Percentiles rank a stretch among this genome's conserved stretches.
These are phyloP conservation scores for Neofusicoccum umdonicola DNA, from an alignment of 2,329 filamentous ascomycete species.

Conservation along the genomic window DNA sequence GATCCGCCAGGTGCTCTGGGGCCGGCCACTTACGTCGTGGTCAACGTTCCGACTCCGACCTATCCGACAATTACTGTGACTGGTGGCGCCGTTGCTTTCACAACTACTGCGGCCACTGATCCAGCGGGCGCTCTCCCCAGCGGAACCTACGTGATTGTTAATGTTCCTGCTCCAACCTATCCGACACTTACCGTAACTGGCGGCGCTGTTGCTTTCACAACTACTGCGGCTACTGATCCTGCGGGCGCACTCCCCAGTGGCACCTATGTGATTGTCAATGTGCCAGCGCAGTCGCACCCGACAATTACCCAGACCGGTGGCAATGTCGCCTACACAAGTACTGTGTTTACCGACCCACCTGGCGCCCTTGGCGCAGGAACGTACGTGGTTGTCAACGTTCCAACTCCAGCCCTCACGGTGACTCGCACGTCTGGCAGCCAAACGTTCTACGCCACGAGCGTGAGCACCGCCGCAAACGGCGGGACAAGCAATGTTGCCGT, in stretches of 20 bases:
- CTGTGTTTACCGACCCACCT: neutral
- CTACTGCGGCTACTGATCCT: neutral
- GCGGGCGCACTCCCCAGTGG: neutral
- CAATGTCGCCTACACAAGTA: neutral
- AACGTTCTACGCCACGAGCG: neutral
- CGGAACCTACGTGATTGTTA: neutral
- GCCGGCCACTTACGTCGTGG: neutral
- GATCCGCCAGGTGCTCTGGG: no score
- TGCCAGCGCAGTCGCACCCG: neutral
- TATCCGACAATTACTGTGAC: no score
- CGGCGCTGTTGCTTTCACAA: neutral
- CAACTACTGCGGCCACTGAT: no score
- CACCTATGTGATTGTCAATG: neutral
- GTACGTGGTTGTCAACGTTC: neutral
- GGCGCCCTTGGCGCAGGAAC: neutral
- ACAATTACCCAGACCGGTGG: neutral
- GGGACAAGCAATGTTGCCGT: neutral
- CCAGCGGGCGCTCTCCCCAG: no score
- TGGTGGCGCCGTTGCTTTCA: no score
- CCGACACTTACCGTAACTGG: neutral
- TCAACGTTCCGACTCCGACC: neutral
- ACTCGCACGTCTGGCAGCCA: neutral
- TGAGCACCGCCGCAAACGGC: neutral
- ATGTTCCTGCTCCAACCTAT: neutral
- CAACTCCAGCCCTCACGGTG: neutral